A percentile compares a stretch with the other conserved stretches of the same genome.
Evolutionary conservation across 1,139 yeast species (phyloP).

Genomic region (Meyerozyma carpophila): DNA sequence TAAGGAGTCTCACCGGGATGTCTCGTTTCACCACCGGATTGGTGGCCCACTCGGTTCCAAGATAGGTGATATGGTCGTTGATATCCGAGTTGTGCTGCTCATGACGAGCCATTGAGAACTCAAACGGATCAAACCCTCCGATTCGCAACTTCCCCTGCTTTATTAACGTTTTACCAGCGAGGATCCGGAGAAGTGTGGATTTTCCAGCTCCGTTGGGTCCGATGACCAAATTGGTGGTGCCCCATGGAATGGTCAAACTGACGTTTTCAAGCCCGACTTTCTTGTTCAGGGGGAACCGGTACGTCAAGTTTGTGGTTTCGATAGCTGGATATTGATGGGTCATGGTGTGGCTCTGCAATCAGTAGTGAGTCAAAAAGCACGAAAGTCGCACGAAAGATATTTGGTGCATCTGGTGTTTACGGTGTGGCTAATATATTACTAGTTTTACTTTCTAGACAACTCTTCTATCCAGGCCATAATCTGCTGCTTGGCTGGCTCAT

Average conservation of each 20-base stretch:
- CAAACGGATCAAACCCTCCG: conserved; percentile 86
- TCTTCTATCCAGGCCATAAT: not conserved
- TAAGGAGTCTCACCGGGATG: conserved; percentile 74
- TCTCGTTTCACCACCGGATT: conserved; percentile 88
- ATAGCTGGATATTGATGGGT: conserved; percentile 36
- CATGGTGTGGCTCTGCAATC: not conserved
- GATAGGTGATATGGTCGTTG: conserved; percentile 55
- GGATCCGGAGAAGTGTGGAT: conserved; percentile 73
- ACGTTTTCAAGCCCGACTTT: conserved; percentile 68
- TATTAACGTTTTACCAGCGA: conserved; percentile 90
- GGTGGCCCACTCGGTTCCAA: conserved; percentile 97
- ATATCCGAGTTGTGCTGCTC: conserved; percentile 39
- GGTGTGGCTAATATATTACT: not conserved
- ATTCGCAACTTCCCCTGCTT: conserved; percentile 62
- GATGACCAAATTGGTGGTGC: conserved; percentile 68
- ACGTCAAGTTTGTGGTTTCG: conserved; percentile 60
- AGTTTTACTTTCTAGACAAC: not conserved
- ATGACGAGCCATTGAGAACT: conserved; percentile 45
- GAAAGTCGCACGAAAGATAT: not conserved
- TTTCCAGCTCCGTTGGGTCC: conserved; percentile 99
- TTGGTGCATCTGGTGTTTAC: too few species aligned
- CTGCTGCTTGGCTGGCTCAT: not conserved
- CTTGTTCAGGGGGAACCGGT: conserved; percentile 59
- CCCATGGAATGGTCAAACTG: conserved; percentile 56
- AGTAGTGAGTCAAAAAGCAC: too few species aligned